Percentiles rank a stretch among this genome's conserved stretches.
These are phyloP conservation scores for Trichoderma lentiforme DNA, from an alignment of 2,329 filamentous ascomycete species.

Conservation along the genomic window DNA sequence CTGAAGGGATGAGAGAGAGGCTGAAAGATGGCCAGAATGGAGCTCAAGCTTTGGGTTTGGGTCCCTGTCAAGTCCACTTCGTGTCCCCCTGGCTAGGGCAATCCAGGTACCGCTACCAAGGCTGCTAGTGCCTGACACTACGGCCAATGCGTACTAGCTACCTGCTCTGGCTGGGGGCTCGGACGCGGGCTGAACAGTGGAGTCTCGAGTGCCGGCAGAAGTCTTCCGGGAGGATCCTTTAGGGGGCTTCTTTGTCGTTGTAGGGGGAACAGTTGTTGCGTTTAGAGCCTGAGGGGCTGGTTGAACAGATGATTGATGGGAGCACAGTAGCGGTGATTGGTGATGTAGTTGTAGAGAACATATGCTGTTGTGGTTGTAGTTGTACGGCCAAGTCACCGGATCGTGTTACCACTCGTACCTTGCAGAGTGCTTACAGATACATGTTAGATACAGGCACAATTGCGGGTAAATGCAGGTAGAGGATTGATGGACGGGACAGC, in stretches of 20 bases:
- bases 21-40: background rate
- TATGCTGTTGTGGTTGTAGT: background rate
- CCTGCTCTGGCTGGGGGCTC: background rate
- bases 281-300: background rate
- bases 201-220: slow-evolving; percentile 1
- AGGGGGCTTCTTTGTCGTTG: background rate
- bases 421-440: background rate
- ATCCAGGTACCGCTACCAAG: background rate
- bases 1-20: background rate
- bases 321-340: background rate
- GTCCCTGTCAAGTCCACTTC: background rate
- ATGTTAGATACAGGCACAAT: background rate
- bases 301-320: background rate
- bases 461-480: background rate
- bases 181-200: slow-evolving; percentile 13
- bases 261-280: background rate
- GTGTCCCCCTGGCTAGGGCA: background rate
- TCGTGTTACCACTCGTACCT: background rate
- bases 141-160: background rate
- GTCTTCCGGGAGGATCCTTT: background rate
- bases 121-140: background rate
- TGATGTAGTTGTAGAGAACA: background rate
- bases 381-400: background rate
- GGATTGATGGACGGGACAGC: background rate
- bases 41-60: background rate